Evolutionary conservation across 2,329 filamentous ascomycete species (phyloP).

Genomic region (Calonectria fujianensis): DNA sequence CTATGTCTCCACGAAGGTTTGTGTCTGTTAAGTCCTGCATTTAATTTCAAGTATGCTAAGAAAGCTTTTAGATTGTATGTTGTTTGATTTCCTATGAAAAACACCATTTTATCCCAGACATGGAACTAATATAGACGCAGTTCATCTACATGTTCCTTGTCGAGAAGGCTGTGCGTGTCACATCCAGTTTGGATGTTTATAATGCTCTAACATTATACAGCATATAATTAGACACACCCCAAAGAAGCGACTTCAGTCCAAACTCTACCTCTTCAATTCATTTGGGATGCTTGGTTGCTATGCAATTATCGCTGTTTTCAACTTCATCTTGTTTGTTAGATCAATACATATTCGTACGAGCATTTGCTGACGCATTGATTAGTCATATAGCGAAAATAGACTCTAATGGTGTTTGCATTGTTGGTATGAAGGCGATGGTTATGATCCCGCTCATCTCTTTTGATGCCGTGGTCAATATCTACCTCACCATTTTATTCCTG

Average conservation of each 20-base stretch:
- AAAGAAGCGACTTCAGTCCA: conserved; percentile 71
- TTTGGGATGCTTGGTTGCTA: conserved; percentile 72
- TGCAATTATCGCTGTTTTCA: conserved; percentile 70
- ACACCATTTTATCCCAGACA: too few relatives aligned
- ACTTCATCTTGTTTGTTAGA: conserved; percentile 74
- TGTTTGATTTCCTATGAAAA: too few relatives aligned
- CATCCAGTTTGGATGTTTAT: neutral
- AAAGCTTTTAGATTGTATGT: conserved; percentile 31
- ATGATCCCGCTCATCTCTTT: conserved; percentile 78
- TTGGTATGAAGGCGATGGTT: conserved; percentile 75
- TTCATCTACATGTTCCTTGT: conserved; percentile 80
- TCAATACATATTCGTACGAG: neutral
- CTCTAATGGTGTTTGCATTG: conserved; percentile 73
- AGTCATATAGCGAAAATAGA: conserved; percentile 75
- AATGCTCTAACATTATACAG: conserved; percentile 54
- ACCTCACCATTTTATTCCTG: conserved; percentile 78
- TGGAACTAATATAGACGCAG: conserved; percentile 50
- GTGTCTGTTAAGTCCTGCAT: conserved; percentile 31
- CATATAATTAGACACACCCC: conserved; percentile 74
- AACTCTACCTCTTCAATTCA: conserved; percentile 77
- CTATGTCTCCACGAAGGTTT: conserved; percentile 78
- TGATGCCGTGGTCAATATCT: conserved; percentile 77
- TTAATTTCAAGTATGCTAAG: neutral
- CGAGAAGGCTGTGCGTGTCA: conserved; percentile 73
- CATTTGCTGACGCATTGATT: conserved; percentile 4